Percentiles rank a stretch among this genome's conserved stretches.
Conservation (phyloP, 225 moss, liverwort and hornwort species). For the Rhytidiadelphus loreus region DNA sequence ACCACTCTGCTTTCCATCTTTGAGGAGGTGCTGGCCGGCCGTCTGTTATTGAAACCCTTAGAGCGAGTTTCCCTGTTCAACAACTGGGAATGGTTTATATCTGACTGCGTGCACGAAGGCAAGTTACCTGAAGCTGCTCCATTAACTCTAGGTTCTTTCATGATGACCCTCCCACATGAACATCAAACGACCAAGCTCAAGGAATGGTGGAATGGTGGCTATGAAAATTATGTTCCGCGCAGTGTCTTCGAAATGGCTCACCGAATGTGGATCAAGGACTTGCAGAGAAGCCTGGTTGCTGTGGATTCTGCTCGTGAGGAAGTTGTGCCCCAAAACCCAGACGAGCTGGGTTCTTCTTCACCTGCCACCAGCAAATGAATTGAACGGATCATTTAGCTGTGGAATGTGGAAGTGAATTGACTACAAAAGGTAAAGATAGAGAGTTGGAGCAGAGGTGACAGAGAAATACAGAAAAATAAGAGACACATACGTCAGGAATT, state of each 20-base stretch:
- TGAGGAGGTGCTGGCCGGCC: neutral
- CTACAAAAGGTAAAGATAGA: neutral
- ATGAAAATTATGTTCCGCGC: too few species aligned
- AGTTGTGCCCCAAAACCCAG: neutral
- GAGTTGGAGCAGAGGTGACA: neutral
- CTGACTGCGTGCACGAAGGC: fast-evolving
- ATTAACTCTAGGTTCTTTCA: neutral
- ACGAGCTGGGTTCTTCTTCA: neutral
- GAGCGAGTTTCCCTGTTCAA: neutral
- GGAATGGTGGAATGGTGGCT: neutral
- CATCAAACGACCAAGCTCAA: neutral
- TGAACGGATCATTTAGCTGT: neutral
- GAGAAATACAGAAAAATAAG: neutral
- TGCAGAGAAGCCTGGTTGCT: neutral
- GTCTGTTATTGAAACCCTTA: neutral
- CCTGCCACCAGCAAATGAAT: neutral
- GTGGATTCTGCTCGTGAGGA: neutral
- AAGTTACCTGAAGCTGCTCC: too few species aligned
- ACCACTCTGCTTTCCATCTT: neutral
- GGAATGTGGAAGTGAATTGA: neutral
- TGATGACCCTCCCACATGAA: neutral
- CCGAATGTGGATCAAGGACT: neutral
- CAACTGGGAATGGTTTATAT: fast-evolving
- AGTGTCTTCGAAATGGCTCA: neutral
- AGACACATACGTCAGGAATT: too few species aligned